Evolutionary conservation across 257 asterid species (phyloP).

Genomic region (Osmanthus fragrans): DNA sequence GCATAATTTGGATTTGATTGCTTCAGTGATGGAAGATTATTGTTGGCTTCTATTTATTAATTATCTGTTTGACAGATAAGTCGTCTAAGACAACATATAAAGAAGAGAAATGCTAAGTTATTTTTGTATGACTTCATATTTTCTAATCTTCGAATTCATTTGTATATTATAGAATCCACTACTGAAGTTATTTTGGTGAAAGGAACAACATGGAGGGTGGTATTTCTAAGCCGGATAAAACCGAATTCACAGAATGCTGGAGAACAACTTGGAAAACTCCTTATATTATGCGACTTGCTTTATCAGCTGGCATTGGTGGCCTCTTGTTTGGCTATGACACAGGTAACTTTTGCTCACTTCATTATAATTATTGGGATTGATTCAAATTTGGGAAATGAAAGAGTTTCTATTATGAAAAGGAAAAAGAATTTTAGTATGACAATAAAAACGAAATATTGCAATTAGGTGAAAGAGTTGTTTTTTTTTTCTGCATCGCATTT

Average conservation of each 20-base stretch:
- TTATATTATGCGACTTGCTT: conserved; percentile 75
- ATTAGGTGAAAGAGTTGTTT: too few relatives aligned
- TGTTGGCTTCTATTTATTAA: not conserved
- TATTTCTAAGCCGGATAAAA: conserved; percentile 49
- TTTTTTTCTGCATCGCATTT: too few relatives aligned
- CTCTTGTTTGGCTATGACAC: conserved; percentile 78
- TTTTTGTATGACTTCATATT: not conserved
- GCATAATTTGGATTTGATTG: not conserved
- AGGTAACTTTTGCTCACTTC: conserved; percentile 33
- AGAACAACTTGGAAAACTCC: conserved; percentile 57
- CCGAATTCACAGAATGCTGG: conserved; percentile 77
- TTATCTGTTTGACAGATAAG: not conserved
- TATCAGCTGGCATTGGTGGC: conserved; percentile 86
- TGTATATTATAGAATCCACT: not conserved
- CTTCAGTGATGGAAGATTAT: not conserved
- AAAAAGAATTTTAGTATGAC: too few relatives aligned
- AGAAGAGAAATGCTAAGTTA: too few relatives aligned
- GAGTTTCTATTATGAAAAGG: too few relatives aligned
- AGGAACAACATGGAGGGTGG: conserved; percentile 55
- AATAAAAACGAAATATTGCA: too few relatives aligned
- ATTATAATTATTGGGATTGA: too few relatives aligned
- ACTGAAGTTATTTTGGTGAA: not conserved
- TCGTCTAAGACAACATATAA: not conserved
- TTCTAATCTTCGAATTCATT: not conserved
- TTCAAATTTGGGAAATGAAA: too few relatives aligned